phyloP scores from a whole-genome alignment of 2,329 filamentous ascomycete species.

The Thyridium curvatum region DNA sequence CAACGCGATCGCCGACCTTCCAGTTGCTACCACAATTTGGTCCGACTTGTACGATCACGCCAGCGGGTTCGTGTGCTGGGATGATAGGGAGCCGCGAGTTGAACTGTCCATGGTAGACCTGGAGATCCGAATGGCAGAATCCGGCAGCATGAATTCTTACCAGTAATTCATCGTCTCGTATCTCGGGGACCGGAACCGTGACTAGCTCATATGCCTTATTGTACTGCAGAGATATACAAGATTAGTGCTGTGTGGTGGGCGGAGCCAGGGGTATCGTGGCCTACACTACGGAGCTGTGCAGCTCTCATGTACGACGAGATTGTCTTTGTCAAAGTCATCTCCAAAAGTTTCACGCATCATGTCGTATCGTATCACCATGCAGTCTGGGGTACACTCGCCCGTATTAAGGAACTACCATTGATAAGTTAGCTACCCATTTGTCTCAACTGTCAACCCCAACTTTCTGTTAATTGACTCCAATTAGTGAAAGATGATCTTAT shows the following conservation, averaged over 20 bases:
- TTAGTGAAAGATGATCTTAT: too few relatives aligned
- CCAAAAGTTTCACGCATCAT: too few relatives aligned
- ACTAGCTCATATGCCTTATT: conserved; percentile 18
- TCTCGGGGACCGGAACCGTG: conserved; percentile 11
- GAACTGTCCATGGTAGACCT: conserved; percentile 25
- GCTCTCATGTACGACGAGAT: too few relatives aligned
- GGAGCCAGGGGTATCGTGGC: neutral
- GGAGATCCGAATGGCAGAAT: conserved; percentile 29
- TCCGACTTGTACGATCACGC: conserved; percentile 21
- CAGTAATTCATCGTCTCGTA: conserved; percentile 20
- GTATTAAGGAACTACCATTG: too few relatives aligned
- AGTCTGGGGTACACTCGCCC: too few relatives aligned
- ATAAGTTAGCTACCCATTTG: too few relatives aligned
- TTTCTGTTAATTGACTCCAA: too few relatives aligned
- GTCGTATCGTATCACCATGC: too few relatives aligned
- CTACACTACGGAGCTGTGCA: too few relatives aligned
- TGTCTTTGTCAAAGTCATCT: too few relatives aligned
- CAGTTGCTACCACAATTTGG: conserved; percentile 11
- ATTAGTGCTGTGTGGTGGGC: neutral
- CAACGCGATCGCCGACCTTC: conserved; percentile 26
- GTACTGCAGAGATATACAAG: conserved; percentile 16
- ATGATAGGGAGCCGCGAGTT: conserved; percentile 18
- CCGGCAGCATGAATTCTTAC: conserved; percentile 24
- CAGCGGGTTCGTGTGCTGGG: conserved; percentile 28
- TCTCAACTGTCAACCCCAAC: too few relatives aligned